These are phyloP conservation scores for Groenewaldozyma salmanticensis DNA, from an alignment of 805 yeast species.

Conservation along the genomic window DNA sequence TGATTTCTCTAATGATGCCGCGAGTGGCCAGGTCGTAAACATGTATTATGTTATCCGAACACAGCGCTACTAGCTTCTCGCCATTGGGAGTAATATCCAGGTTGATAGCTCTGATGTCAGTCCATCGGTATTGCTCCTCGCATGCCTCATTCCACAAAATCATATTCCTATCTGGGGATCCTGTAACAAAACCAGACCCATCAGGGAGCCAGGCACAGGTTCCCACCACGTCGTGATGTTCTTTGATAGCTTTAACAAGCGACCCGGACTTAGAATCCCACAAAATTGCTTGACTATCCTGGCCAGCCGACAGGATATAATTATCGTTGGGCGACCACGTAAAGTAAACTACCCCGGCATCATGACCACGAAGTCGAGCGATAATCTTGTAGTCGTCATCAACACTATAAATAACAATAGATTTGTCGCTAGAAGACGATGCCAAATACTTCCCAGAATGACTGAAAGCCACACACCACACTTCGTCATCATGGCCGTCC, in stretches of 20 bases:
- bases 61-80: constrained; percentile 49
- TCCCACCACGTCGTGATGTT: constrained; percentile 27
- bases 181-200: constrained; percentile 48
- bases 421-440: constrained; percentile 64
- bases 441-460: constrained; percentile 68
- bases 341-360: constrained; percentile 39
- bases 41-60: constrained; percentile 47
- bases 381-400: constrained; percentile 25
- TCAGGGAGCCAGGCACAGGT: constrained; percentile 65
- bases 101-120: constrained; percentile 48
- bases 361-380: constrained; percentile 22
- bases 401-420: constrained; percentile 58
- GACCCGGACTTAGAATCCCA: constrained; percentile 48
- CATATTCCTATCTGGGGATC: constrained; percentile 66
- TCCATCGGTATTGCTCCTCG: constrained; percentile 24
- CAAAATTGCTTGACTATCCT: constrained; percentile 58
- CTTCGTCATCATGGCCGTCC: constrained; percentile 54
- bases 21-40: constrained; percentile 44
- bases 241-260: constrained; percentile 17
- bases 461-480: constrained; percentile 75
- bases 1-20: constrained; percentile 30
- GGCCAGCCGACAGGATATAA: constrained; percentile 58
- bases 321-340: constrained; percentile 71
- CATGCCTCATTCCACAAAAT: constrained; percentile 33
- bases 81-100: constrained; percentile 59